A percentile compares a stretch with the other conserved stretches of the same genome.
phyloP scores from a whole-genome alignment of 805 yeast genomes.

The Candida ulmi region DNA sequence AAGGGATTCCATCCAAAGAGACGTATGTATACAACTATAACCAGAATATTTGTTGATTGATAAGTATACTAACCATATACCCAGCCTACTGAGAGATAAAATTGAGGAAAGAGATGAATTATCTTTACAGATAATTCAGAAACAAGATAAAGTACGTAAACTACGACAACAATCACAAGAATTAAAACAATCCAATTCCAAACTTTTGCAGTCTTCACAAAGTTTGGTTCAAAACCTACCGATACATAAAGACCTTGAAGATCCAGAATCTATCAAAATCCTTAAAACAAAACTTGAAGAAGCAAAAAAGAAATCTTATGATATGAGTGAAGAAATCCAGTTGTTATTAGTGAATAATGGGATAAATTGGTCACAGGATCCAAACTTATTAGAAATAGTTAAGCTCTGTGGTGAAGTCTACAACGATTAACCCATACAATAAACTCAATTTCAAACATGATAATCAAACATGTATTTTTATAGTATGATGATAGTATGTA shows the following conservation, averaged over 20 bases:
- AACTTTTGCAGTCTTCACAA: too few relatives aligned
- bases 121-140: constrained; percentile 2
- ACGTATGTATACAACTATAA: not conserved
- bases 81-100: not conserved
- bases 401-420: constrained; percentile 6
- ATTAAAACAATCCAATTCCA: too few relatives aligned
- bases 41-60: not conserved
- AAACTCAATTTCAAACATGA: constrained; percentile 1
- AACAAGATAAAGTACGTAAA: not conserved
- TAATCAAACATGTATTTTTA: too few relatives aligned
- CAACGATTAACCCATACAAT: not conserved
- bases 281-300: not conserved
- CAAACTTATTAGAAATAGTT: constrained; percentile 19
- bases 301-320: not conserved
- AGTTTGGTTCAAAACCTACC: too few relatives aligned
- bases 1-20: constrained; percentile 1
- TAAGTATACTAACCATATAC: not conserved
- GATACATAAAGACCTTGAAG: too few relatives aligned
- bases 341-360: constrained; percentile 26
- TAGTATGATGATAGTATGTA: too few relatives aligned
- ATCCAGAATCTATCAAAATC: not conserved
- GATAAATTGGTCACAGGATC: constrained; percentile 16
- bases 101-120: not conserved
- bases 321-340: constrained; percentile 9
- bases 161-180: too few relatives aligned